Percentiles rank a stretch among this genome's conserved stretches.
Evolutionary conservation across 2,329 filamentous ascomycete species (phyloP).

Genomic region (Chaetothyriales sp.): DNA sequence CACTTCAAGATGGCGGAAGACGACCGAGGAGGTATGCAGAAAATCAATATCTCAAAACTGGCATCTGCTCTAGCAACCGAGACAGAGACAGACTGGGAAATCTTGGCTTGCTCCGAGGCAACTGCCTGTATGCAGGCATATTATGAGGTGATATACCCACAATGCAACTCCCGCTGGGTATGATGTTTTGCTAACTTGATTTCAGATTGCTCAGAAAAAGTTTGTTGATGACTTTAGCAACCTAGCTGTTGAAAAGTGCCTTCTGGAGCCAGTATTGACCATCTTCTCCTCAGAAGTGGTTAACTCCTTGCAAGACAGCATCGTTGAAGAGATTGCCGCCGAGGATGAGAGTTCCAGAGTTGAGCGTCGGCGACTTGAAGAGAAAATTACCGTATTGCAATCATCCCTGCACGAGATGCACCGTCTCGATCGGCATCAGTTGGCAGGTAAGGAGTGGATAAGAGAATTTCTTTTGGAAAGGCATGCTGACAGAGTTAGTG

Average conservation of each 20-base stretch:
- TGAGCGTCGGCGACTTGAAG: slow-evolving; percentile 4
- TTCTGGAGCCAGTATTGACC: slow-evolving; percentile 19
- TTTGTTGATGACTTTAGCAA: slow-evolving; percentile 28
- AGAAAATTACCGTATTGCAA: slow-evolving; percentile 4
- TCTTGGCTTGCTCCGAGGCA: slow-evolving; percentile 25
- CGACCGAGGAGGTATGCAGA: neutral
- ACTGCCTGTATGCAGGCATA: slow-evolving; percentile 31
- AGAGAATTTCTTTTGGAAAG: neutral
- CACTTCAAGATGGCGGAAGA: neutral
- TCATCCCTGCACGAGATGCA: slow-evolving; percentile 2
- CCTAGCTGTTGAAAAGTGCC: slow-evolving; percentile 24
- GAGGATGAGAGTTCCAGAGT: slow-evolving; percentile 14
- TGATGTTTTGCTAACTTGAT: neutral
- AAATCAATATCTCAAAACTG: slow-evolving; percentile 4
- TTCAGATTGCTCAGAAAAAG: slow-evolving; percentile 27
- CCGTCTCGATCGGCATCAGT: slow-evolving; percentile 4
- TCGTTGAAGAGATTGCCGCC: slow-evolving; percentile 16
- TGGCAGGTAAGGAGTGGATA: slow-evolving; percentile 1
- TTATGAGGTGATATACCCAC: slow-evolving; percentile 28
- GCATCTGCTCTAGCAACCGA: slow-evolving; percentile 2
- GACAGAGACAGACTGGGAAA: slow-evolving; percentile 24
- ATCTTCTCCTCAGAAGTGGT: slow-evolving; percentile 18
- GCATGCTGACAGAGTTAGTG: neutral
- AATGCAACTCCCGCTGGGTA: neutral
- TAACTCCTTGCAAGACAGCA: slow-evolving; percentile 9